phyloP scores from a whole-genome alignment of 2,329 filamentous ascomycete species.

The Pseudogymnoascus sp. region DNA sequence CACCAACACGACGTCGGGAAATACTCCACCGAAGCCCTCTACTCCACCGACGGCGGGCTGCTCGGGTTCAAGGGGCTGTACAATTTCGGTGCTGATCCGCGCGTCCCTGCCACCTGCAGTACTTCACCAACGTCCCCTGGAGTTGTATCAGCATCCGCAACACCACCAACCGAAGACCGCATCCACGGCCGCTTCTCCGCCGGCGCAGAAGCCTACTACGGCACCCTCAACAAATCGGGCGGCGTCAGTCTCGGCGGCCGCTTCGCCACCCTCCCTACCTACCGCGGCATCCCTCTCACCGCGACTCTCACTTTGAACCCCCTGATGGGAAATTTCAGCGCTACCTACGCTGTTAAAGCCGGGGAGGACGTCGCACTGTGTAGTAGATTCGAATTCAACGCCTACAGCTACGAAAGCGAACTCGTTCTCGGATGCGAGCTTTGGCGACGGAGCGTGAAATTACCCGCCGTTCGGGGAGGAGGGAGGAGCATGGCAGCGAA shows the following conservation, averaged over 20 bases:
- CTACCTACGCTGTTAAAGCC: constrained; percentile 86
- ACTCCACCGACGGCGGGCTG: constrained; percentile 85
- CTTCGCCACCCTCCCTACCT: constrained; percentile 78
- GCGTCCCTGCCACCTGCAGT: constrained; percentile 17
- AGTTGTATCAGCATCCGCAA: constrained; percentile 25
- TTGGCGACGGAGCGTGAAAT: constrained; percentile 58
- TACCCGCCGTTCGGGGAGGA: constrained; percentile 22
- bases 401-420: constrained; percentile 96
- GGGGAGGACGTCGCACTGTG: constrained; percentile 77
- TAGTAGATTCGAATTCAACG: constrained; percentile 91
- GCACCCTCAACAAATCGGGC: constrained; percentile 85
- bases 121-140: too few relatives aligned
- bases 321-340: constrained; percentile 86
- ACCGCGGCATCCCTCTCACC: constrained; percentile 82
- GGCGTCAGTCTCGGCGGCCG: constrained; percentile 83
- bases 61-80: constrained; percentile 84
- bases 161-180: constrained; percentile 40
- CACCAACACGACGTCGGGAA: constrained; percentile 79
- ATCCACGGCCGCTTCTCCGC: constrained; percentile 80
- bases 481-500: constrained; percentile 49
- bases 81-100: constrained; percentile 64
- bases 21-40: constrained; percentile 83
- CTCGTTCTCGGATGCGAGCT: constrained; percentile 88
- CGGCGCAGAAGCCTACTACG: constrained; percentile 92
- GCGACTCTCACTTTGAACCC: constrained; percentile 91